Evolutionary conservation across 495 filamentous ascomycete species (phyloP), one percentile per base, ranked within the genome.

Genomic region (Xylaria venustula): DNA sequence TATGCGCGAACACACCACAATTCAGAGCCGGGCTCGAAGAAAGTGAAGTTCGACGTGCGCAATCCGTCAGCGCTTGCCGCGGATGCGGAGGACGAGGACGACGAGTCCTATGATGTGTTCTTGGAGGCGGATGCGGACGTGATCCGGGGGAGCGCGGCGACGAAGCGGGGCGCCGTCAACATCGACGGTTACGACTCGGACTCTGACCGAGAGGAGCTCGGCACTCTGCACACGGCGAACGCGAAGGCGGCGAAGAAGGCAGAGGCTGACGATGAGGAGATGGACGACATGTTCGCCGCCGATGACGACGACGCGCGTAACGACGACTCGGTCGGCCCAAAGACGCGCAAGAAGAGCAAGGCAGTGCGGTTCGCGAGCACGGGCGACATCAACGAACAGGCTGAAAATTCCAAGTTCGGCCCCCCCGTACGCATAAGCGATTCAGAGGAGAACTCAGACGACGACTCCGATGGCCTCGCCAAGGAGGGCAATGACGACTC

Each of bases 181-280:
- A 86, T 98, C 28, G 94, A 98, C 67, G 94, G 95, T 2, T 98
- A 98, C 76, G 93, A 97, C 54, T 93, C 88, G 0, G 94, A 99
- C 73, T 94, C 90, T 30, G 93, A 93, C 8, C 92, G 92, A 56
- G 94, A 98, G 64, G 71, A 67, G 54, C 62, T 66, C 19, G 72
- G 72, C 50, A 64, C 60, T 0, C 62, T 63, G 41, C 66, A 62
- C 23, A 44, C 59, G 37, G 64, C 77, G 20, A 75, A 79, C 17
- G 72, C 69, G 8, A 69, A 70, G 17, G 73, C 70, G 20, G 71
- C 68, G 8, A 69, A 70, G 19, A 74, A 71, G 20, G 82, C 78
- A 0, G 82, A 71, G 20, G 82, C 78, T 0, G 82, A 85, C 11
- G 88, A 91, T 28, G 88, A 91, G 56, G 87, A 89, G 7, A 82